Conservation (phyloP, 1,284 basidiomycete genomes). For the Marasmius fiardii region DNA sequence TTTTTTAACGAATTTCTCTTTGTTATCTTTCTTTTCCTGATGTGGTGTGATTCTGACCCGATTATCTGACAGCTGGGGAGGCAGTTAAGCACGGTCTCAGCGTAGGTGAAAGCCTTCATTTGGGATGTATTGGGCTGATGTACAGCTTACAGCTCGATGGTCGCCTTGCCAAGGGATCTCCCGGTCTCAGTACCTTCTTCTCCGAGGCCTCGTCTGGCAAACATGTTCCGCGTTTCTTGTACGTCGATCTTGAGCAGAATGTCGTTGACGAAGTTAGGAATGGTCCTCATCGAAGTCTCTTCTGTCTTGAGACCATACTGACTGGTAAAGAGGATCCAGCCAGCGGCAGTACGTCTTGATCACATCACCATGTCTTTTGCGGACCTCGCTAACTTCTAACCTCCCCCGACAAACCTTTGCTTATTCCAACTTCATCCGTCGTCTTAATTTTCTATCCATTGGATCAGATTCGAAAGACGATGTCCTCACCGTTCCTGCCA, state of each 20-base stretch:
- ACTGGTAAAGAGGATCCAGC: slow-evolving; percentile 99
- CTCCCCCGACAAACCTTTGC: slow-evolving; percentile 74
- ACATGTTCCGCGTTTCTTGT: slow-evolving; percentile 97
- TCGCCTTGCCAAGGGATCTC: slow-evolving; percentile 74
- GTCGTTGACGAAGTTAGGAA: slow-evolving; percentile 97
- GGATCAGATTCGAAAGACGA: slow-evolving; percentile 75
- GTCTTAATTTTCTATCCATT: slow-evolving; percentile 86
- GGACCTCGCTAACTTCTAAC: slow-evolving; percentile 40
- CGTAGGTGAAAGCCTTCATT: slow-evolving; percentile 47
- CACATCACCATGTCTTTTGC: slow-evolving; percentile 9
- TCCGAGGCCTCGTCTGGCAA: slow-evolving; percentile 92
- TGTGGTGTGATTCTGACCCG: slow-evolving; percentile 20
- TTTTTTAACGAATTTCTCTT: not conserved
- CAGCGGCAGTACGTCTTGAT: slow-evolving; percentile 83
- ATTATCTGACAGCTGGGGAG: slow-evolving; percentile 48
- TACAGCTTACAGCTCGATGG: slow-evolving; percentile 77
- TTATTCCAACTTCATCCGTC: slow-evolving; percentile 85
- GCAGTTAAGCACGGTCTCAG: slow-evolving; percentile 97
- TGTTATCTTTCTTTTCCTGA: slow-evolving; percentile 2
- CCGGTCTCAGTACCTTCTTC: slow-evolving; percentile 97
- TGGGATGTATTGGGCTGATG: slow-evolving; percentile 4
- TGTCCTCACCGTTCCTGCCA: slow-evolving; percentile 70
- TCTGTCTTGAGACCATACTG: slow-evolving; percentile 98
- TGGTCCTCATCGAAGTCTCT: slow-evolving; percentile 93
- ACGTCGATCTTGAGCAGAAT: slow-evolving; percentile 96